phyloP scores from a whole-genome alignment of 192 early-diverging fungal genomes.

The Podila epicladia region DNA sequence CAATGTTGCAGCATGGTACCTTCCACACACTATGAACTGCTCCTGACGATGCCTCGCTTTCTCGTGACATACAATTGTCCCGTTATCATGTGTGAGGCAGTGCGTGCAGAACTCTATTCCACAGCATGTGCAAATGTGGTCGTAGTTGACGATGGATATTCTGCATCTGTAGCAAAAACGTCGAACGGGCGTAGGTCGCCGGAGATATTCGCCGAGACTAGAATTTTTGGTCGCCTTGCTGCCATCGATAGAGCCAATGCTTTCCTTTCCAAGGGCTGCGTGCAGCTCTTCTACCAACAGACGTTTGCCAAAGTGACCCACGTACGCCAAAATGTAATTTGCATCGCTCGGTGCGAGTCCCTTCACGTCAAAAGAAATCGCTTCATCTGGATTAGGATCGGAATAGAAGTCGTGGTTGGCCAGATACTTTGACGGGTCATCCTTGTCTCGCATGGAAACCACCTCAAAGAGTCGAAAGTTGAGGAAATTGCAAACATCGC shows the following conservation, averaged over 20 bases:
- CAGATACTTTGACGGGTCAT: background rate
- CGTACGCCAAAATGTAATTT: slow-evolving; percentile 1
- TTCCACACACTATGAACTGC: slow-evolving; percentile 13
- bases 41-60: background rate
- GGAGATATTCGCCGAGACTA: background rate
- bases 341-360: background rate
- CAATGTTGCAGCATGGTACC: slow-evolving; percentile 10
- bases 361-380: background rate
- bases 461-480: slow-evolving; percentile 7
- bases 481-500: background rate
- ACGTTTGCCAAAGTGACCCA: background rate
- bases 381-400: slow-evolving; percentile 1
- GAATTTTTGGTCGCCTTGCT: too few species aligned
- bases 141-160: background rate
- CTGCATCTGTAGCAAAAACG: slow-evolving; percentile 19
- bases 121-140: slow-evolving; percentile 15
- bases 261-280: background rate
- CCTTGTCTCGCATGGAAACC: background rate
- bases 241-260: background rate
- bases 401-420: slow-evolving; percentile 13
- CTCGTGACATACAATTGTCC: slow-evolving; percentile 1
- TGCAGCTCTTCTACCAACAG: background rate
- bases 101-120: slow-evolving; percentile 8
- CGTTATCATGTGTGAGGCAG: background rate
- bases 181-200: background rate